A percentile compares a stretch with the other conserved stretches of the same genome.
Conservation (phyloP, 2,329 filamentous ascomycete genomes). For the Xylariales sp. region DNA sequence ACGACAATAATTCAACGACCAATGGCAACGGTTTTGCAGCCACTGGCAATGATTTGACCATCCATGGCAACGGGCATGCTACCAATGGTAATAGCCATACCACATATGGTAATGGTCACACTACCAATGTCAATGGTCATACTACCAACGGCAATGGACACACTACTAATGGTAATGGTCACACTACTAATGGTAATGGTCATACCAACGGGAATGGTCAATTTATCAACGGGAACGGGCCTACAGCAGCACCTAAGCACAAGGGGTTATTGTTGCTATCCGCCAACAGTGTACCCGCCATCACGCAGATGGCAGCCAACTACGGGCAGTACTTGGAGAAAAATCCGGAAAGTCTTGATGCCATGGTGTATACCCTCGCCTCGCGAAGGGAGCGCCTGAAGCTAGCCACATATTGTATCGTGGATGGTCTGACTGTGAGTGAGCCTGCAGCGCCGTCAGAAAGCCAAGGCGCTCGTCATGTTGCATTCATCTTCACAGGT, state of each 20-base stretch:
- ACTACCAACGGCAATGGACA: background rate
- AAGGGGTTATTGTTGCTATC: background rate
- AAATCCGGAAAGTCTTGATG: background rate
- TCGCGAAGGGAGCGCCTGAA: conserved; percentile 2
- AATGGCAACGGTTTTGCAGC: background rate
- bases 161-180: too few species aligned
- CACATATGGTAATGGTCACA: background rate
- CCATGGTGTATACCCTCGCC: background rate
- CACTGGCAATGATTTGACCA: background rate
- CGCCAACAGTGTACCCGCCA: background rate
- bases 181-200: background rate
- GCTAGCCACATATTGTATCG: background rate
- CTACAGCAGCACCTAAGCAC: background rate
- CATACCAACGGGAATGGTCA: background rate
- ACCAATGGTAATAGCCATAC: too few species aligned
- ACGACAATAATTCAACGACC: background rate
- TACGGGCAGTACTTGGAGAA: background rate
- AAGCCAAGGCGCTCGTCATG: background rate
- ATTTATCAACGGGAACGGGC: background rate
- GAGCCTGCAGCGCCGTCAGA: background rate
- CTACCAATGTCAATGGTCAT: background rate
- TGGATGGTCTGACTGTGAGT: background rate
- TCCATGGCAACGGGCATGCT: background rate
- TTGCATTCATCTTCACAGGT: background rate
- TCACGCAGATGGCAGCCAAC: background rate